phyloP scores from a whole-genome alignment of 2,329 filamentous ascomycete species.

The Hypoxylon sp. region DNA sequence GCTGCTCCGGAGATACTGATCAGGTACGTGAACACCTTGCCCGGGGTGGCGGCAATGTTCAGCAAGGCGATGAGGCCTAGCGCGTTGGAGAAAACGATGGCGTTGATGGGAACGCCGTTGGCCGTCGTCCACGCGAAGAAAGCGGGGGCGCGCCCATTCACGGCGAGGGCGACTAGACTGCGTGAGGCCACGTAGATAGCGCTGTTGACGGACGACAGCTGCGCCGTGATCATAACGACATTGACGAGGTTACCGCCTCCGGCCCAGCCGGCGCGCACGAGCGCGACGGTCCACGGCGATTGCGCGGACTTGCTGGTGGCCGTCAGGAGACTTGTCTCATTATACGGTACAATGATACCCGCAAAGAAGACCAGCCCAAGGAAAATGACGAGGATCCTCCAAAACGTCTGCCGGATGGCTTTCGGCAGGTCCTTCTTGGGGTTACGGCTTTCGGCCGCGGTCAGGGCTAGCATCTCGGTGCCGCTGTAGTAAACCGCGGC shows the following conservation, averaged over 20 bases:
- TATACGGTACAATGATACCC: conserved; percentile 53
- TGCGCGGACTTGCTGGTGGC: conserved; percentile 49
- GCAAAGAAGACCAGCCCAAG: conserved; percentile 53
- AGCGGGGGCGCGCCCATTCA: conserved; percentile 46
- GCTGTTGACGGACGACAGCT: conserved; percentile 54
- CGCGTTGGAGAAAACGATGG: conserved; percentile 51
- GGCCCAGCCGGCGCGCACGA: conserved; percentile 50
- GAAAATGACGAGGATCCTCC: conserved; percentile 53
- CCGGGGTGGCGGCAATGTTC: conserved; percentile 51
- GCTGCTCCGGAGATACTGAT: conserved; percentile 50
- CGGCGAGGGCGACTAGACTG: conserved; percentile 49
- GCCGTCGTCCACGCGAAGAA: conserved; percentile 50
- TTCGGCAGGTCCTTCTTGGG: conserved; percentile 51
- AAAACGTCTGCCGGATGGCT: conserved; percentile 52
- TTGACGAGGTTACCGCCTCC: conserved; percentile 52
- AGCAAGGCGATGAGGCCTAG: conserved; percentile 52
- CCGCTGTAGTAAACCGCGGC: conserved; percentile 56
- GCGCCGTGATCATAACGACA: conserved; percentile 54
- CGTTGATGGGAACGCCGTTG: conserved; percentile 49
- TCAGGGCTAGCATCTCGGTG: conserved; percentile 55
- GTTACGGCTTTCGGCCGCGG: conserved; percentile 53
- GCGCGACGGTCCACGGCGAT: conserved; percentile 52
- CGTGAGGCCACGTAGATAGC: conserved; percentile 52
- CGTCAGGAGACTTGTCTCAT: conserved; percentile 54
- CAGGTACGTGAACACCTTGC: conserved; percentile 50